Conservation (phyloP, 352 stramenopile genomes). For the Globisporangium spiculum region DNA sequence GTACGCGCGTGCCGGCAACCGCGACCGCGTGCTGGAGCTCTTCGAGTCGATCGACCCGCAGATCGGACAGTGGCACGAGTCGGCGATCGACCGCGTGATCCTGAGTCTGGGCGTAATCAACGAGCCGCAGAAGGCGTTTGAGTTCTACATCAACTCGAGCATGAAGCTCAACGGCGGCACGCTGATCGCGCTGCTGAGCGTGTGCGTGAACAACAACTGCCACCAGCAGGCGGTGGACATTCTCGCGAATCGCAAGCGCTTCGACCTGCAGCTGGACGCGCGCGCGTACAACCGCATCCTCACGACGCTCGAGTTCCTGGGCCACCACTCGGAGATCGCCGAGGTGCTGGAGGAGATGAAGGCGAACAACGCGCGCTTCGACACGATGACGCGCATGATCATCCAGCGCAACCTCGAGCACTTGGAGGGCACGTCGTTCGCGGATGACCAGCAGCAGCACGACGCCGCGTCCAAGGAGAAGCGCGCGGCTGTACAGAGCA, state of each 20-base stretch:
- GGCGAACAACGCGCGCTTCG: slow-evolving; percentile 47
- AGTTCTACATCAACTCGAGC: slow-evolving; percentile 79
- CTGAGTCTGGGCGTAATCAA: slow-evolving; percentile 57
- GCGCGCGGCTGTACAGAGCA: slow-evolving; percentile 4
- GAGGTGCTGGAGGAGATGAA: slow-evolving; percentile 64
- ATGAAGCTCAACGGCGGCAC: slow-evolving; percentile 76
- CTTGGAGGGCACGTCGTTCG: slow-evolving; percentile 42
- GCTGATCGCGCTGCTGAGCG: slow-evolving; percentile 64
- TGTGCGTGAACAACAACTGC: slow-evolving; percentile 71
- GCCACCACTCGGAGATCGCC: slow-evolving; percentile 57
- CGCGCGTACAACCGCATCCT: slow-evolving; percentile 75
- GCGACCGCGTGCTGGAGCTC: slow-evolving; percentile 49
- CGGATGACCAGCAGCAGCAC: slow-evolving; percentile 25
- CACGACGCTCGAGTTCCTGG: slow-evolving; percentile 66
- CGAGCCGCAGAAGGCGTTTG: slow-evolving; percentile 61
- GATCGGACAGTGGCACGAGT: slow-evolving; percentile 64
- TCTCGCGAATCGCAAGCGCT: slow-evolving; percentile 73
- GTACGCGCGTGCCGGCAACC: slow-evolving; percentile 38
- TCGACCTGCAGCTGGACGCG: slow-evolving; percentile 64
- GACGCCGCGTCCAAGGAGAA: slow-evolving; percentile 23
- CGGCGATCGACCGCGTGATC: slow-evolving; percentile 69
- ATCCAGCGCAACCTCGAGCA: slow-evolving; percentile 48
- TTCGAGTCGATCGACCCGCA: slow-evolving; percentile 58
- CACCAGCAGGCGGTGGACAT: slow-evolving; percentile 68
- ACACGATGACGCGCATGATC: slow-evolving; percentile 55